Percentiles rank a stretch among this genome's conserved stretches.
phyloP scores from a whole-genome alignment of 306 rosid species.

The Dicorynia guianensis region DNA sequence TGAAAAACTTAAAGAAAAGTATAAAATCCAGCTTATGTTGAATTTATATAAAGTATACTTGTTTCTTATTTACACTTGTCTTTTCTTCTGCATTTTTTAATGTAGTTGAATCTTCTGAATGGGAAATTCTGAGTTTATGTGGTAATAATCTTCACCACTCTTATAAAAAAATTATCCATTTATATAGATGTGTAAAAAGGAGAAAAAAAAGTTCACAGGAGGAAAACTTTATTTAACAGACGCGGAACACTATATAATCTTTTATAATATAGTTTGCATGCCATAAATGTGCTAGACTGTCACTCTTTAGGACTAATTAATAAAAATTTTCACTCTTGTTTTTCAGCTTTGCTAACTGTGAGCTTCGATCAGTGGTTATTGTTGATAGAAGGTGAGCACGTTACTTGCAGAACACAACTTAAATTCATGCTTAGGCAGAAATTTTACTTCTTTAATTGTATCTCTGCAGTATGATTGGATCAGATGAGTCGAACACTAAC shows the following conservation, averaged over 20 bases:
- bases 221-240: background rate
- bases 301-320: slow-evolving; percentile 19
- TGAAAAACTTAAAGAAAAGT: background rate
- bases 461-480: slow-evolving; percentile 66
- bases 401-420: slow-evolving; percentile 5
- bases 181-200: background rate
- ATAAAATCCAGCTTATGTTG: too few species aligned
- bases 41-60: too few species aligned
- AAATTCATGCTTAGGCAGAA: slow-evolving; percentile 8
- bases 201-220: background rate
- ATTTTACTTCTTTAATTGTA: slow-evolving; percentile 2
- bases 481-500: slow-evolving; percentile 63
- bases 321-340: slow-evolving; percentile 12
- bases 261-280: background rate
- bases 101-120: slow-evolving; percentile 7
- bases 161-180: slow-evolving; percentile 16
- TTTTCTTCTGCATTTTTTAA: slow-evolving; percentile 21
- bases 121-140: background rate
- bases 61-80: too few species aligned
- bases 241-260: too few species aligned
- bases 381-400: slow-evolving; percentile 70
- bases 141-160: background rate
- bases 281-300: background rate
- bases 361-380: slow-evolving; percentile 78
- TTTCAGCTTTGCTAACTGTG: slow-evolving; percentile 84